phyloP scores from a whole-genome alignment of 129 eudicot genomes.

The Pseudognaphalium luteoalbum region DNA sequence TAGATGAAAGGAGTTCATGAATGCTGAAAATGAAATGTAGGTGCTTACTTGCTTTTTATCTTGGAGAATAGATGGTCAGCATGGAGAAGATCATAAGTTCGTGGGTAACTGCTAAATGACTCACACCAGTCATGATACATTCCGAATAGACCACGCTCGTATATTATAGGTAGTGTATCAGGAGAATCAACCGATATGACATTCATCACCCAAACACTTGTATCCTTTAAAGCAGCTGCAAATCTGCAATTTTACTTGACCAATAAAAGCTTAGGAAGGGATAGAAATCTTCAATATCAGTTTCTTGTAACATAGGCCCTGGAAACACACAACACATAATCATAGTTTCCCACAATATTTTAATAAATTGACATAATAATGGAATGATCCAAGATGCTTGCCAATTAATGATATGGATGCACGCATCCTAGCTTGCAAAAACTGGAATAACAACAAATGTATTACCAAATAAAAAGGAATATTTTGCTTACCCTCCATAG shows the following conservation, averaged over 20 bases:
- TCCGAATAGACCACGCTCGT: conserved; percentile 87
- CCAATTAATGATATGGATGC: neutral
- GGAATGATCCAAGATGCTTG: neutral
- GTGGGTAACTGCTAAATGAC: conserved; percentile 86
- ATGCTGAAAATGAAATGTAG: neutral
- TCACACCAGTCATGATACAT: conserved; percentile 97
- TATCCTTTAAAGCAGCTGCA: conserved; percentile 77
- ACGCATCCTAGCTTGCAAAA: neutral
- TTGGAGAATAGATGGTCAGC: conserved; percentile 92
- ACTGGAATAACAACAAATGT: neutral
- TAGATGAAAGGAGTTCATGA: neutral
- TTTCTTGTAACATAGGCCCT: neutral
- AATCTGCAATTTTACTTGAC: conserved; percentile 51
- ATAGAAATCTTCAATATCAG: neutral
- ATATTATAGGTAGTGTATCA: conserved; percentile 80
- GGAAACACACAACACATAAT: conserved; percentile 5
- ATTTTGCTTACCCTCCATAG: conserved; percentile 77
- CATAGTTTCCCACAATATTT: neutral
- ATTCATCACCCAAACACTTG: conserved; percentile 85
- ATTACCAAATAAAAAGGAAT: neutral
- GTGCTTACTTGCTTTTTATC: conserved; percentile 60
- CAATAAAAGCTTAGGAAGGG: conserved; percentile 9
- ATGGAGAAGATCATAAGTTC: conserved; percentile 93
- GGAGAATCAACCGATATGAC: conserved; percentile 71
- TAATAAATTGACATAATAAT: neutral